Conservation (phyloP, 768 basidiomycete species). For the Sistotremastrum niveocremeum region DNA sequence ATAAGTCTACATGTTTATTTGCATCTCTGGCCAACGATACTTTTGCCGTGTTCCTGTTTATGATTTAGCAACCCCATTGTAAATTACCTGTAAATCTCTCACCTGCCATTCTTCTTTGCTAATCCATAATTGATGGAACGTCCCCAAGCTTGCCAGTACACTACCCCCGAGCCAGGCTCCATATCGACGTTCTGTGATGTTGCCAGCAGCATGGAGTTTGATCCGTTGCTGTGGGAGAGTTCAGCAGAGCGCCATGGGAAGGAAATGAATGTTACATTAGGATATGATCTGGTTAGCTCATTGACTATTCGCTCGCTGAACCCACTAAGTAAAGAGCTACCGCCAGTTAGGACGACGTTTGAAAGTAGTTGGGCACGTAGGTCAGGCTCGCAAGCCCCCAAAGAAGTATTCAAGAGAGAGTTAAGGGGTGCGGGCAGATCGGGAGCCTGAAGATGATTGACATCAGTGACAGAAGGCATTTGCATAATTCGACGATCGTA, state of each 20-base stretch:
- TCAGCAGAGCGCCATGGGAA: background rate
- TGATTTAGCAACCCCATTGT: background rate
- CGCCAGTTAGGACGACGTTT: slow-evolving; percentile 94
- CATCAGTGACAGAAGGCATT: slow-evolving; percentile 1
- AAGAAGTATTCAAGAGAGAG: slow-evolving; percentile 59
- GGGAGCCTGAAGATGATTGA: slow-evolving; percentile 22
- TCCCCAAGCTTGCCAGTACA: slow-evolving; percentile 87
- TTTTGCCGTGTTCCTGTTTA: slow-evolving; percentile 63
- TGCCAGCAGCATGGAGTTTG: slow-evolving; percentile 87
- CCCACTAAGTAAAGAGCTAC: slow-evolving; percentile 77
- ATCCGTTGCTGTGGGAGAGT: slow-evolving; percentile 33
- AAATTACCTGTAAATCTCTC: slow-evolving; percentile 12
- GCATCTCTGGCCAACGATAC: slow-evolving; percentile 76
- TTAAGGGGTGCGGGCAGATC: slow-evolving; percentile 66
- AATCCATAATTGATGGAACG: slow-evolving; percentile 97
- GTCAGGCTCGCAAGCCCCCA: slow-evolving; percentile 83
- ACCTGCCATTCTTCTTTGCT: slow-evolving; percentile 90
- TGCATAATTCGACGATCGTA: slow-evolving; percentile 13
- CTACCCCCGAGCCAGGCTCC: slow-evolving; percentile 95
- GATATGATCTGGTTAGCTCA: slow-evolving; percentile 64
- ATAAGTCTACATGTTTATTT: slow-evolving; percentile 32
- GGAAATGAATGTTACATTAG: slow-evolving; percentile 45
- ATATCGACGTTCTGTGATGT: slow-evolving; percentile 78
- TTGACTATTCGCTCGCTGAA: slow-evolving; percentile 69
- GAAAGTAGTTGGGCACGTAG: slow-evolving; percentile 79